Percentiles rank a stretch among this genome's conserved stretches.
These are phyloP conservation scores for Pinus tabuliformis DNA, from an alignment of 75 land plant species.

Conservation along the genomic window DNA sequence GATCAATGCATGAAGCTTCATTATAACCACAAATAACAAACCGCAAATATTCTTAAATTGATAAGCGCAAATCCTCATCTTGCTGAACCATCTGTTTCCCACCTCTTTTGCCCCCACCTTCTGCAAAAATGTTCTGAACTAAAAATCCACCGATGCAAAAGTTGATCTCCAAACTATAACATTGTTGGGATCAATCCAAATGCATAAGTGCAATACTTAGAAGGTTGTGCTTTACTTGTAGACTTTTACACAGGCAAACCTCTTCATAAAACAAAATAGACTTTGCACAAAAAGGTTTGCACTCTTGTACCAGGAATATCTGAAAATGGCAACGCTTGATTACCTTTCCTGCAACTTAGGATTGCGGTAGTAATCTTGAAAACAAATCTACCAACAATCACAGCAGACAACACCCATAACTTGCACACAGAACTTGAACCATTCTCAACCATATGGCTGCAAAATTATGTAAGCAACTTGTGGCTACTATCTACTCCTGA, in stretches of 20 bases:
- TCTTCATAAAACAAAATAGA: constrained; percentile 2
- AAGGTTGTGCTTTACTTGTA: not conserved
- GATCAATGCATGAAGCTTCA: not conserved
- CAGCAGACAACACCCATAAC: constrained; percentile 10
- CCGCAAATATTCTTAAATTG: not conserved
- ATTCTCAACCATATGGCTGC: not conserved
- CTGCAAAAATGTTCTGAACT: not conserved
- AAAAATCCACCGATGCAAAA: not conserved
- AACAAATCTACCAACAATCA: not conserved
- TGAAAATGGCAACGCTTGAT: not conserved
- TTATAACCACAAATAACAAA: not conserved
- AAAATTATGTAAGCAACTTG: not conserved
- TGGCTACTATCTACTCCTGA: constrained; percentile 6
- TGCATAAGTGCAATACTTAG: not conserved
- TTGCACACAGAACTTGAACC: constrained; percentile 7
- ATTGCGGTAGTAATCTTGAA: not conserved
- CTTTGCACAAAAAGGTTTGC: constrained; percentile 4
- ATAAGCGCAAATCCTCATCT: not conserved
- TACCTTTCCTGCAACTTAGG: not conserved
- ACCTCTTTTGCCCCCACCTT: constrained; percentile 2
- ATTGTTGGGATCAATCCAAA: not conserved
- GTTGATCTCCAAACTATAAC: not conserved
- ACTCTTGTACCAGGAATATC: not conserved
- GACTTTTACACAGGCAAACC: not conserved
- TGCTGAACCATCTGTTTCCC: not conserved